Evolutionary conservation across 2,329 filamentous ascomycete genomes (phyloP).

Genomic region (Beauveria medogensis): DNA sequence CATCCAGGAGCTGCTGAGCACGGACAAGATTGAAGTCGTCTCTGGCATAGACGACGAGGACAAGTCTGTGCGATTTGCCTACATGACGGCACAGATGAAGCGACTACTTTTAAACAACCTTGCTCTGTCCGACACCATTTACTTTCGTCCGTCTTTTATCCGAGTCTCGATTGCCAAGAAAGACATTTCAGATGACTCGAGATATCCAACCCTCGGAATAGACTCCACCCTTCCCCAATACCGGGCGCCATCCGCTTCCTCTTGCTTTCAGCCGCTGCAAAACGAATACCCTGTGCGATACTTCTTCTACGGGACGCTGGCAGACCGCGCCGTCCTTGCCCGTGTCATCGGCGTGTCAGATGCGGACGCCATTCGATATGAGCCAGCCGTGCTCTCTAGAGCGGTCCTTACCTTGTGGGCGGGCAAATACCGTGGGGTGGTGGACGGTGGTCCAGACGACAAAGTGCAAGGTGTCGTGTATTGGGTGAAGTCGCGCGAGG

Average conservation of each 20-base stretch:
- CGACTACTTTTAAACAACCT: neutral
- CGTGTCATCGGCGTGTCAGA: conserved; percentile 22
- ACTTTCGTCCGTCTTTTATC: conserved; percentile 10
- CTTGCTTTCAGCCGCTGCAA: conserved; percentile 14
- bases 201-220: conserved; percentile 15
- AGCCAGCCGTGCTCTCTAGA: conserved; percentile 22
- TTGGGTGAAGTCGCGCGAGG: neutral
- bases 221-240: conserved; percentile 16
- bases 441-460: conserved; percentile 19
- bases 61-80: neutral
- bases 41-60: neutral
- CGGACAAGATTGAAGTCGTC: neutral
- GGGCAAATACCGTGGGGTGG: conserved; percentile 30
- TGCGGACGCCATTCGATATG: conserved; percentile 14
- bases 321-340: conserved; percentile 21
- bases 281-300: conserved; percentile 28
- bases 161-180: conserved; percentile 13
- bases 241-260: conserved; percentile 16
- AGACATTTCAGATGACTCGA: conserved; percentile 6
- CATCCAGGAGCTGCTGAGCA: neutral
- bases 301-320: conserved; percentile 35
- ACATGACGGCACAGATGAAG: neutral
- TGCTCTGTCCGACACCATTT: neutral
- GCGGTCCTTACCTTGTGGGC: conserved; percentile 27
- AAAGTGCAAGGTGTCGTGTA: neutral